Conservation (phyloP, 140 eudicot genomes). For the Artemisia princeps region DNA sequence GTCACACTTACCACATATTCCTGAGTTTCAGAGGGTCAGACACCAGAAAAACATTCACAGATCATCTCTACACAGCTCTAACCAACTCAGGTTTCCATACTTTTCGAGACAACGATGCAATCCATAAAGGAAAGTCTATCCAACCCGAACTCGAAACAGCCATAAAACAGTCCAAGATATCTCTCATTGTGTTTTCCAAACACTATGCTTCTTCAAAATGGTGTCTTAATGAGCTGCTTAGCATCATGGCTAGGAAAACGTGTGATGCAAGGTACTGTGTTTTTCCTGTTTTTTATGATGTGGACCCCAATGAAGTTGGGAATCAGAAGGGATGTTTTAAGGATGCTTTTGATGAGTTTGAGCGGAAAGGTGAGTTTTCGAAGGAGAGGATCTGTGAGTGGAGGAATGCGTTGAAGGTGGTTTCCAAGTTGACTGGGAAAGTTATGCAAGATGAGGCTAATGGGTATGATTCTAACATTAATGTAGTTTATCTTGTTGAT, state of each 20-base stretch:
- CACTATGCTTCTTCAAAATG: too few species aligned
- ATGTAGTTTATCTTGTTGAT: too few species aligned
- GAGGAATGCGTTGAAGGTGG: slow-evolving; percentile 27
- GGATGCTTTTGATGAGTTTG: slow-evolving; percentile 19
- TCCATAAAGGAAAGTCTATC: not conserved
- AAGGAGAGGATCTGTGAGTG: slow-evolving; percentile 18
- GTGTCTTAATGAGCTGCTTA: too few species aligned
- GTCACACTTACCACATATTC: not conserved
- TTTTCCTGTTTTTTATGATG: slow-evolving; percentile 8
- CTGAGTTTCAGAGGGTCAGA: not conserved
- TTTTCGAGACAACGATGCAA: not conserved
- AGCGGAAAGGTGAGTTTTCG: not conserved
- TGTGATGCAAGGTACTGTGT: not conserved
- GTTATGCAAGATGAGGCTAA: slow-evolving; percentile 27
- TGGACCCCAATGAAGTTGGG: slow-evolving; percentile 13
- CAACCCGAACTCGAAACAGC: not conserved
- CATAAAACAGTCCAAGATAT: not conserved
- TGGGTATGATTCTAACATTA: slow-evolving; percentile 20
- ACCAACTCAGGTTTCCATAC: not conserved
- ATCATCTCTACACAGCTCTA: not conserved
- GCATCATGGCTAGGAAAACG: not conserved
- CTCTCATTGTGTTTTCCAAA: too few species aligned
- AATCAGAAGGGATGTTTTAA: slow-evolving; percentile 26
- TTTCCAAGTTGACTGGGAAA: slow-evolving; percentile 27
- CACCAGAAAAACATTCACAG: not conserved